phyloP scores from a whole-genome alignment of 257 asterid genomes.

The Anisodus tanguticus region DNA sequence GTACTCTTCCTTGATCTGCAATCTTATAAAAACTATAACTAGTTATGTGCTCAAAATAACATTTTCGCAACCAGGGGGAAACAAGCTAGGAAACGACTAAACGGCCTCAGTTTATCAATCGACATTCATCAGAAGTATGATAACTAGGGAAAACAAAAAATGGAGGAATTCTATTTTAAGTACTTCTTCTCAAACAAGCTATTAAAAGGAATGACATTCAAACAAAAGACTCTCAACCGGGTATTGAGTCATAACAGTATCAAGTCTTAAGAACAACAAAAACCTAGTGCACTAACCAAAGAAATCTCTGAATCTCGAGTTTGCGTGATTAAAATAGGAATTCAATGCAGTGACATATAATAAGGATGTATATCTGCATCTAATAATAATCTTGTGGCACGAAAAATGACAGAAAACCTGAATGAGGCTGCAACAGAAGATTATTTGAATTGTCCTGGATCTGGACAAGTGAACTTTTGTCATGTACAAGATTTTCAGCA shows the following conservation, averaged over 20 bases:
- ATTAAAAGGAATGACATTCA: constrained; percentile 19
- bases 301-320: neutral
- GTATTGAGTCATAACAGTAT: neutral
- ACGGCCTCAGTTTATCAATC: neutral
- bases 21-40: neutral
- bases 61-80: neutral
- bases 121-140: neutral
- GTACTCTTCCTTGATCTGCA: constrained; percentile 1
- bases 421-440: constrained; percentile 42
- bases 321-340: constrained; percentile 18
- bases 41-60: neutral
- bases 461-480: constrained; percentile 51
- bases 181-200: constrained; percentile 20
- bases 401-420: constrained; percentile 41
- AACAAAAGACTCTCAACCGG: neutral
- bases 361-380: constrained; percentile 1
- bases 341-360: neutral
- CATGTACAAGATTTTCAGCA: constrained; percentile 47
- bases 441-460: constrained; percentile 46
- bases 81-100: constrained; percentile 15
- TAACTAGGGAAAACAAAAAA: neutral
- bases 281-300: constrained; percentile 3
- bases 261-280: neutral
- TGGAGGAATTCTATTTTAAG: neutral
- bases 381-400: neutral